Percentiles rank a stretch among this genome's conserved stretches.
These are phyloP conservation scores for Juglanconis sp. DNA, from an alignment of 2,329 filamentous ascomycete species.

Conservation along the genomic window DNA sequence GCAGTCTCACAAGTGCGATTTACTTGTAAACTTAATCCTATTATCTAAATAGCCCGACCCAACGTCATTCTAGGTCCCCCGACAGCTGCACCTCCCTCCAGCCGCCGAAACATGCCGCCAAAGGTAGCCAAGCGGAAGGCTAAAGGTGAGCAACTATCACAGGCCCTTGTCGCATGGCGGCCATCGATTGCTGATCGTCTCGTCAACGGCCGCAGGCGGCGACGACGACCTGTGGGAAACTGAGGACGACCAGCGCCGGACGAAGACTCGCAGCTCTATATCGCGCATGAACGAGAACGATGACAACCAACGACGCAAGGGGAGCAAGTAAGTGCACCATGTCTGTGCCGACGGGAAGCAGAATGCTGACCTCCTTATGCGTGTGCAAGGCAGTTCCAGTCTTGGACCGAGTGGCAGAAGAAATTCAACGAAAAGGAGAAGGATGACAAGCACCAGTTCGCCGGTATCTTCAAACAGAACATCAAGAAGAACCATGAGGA, in stretches of 20 bases:
- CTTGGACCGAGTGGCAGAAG: conserved; percentile 16
- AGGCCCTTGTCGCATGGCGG: too few relatives aligned
- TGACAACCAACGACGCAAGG: background rate
- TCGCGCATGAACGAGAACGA: background rate
- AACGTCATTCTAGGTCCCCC: too few relatives aligned
- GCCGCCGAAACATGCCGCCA: conserved; percentile 6
- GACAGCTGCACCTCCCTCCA: background rate
- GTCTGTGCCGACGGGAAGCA: too few relatives aligned
- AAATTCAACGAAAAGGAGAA: conserved; percentile 21
- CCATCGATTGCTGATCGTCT: background rate
- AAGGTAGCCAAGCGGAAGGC: conserved; percentile 12
- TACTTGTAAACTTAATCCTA: too few relatives aligned
- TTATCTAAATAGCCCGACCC: too few relatives aligned
- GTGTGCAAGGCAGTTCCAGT: conserved; percentile 1
- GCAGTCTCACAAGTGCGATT: too few relatives aligned
- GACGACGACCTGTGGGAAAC: conserved; percentile 5
- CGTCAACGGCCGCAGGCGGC: background rate
- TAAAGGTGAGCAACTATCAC: background rate
- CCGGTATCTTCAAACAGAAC: conserved; percentile 16
- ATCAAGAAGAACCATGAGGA: conserved; percentile 16
- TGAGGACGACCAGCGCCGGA: conserved; percentile 1
- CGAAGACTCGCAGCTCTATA: background rate
- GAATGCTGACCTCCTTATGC: background rate
- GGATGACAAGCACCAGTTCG: conserved; percentile 21
- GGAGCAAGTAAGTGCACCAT: background rate